A percentile compares a stretch with the other conserved stretches of the same genome.
Evolutionary conservation across 2,329 filamentous ascomycete species (phyloP).

Genomic region (Diaporthe sp.): DNA sequence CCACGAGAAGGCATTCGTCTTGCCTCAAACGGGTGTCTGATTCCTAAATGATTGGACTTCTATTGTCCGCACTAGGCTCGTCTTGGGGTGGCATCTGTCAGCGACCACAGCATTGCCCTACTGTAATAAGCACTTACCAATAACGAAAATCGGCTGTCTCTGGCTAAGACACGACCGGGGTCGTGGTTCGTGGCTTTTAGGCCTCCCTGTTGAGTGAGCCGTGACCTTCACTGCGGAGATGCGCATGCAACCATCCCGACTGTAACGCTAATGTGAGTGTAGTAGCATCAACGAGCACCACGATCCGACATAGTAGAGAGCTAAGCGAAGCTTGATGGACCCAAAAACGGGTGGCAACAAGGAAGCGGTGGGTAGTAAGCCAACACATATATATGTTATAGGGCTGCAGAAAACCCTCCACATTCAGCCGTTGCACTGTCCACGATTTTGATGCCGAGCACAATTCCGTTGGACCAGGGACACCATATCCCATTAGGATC

Average conservation of each 20-base stretch:
- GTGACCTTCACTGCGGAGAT: not conserved
- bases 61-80: not conserved
- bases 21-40: not conserved
- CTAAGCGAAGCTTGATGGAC: not conserved
- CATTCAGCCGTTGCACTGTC: accelerated
- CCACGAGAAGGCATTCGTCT: not conserved
- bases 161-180: not conserved
- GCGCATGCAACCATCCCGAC: not conserved
- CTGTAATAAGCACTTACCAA: not conserved
- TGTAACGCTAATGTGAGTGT: not conserved
- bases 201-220: not conserved
- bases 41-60: not conserved
- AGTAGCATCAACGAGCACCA: not conserved
- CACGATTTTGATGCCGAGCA: not conserved
- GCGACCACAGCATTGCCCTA: not conserved
- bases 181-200: not conserved
- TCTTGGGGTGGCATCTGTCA: constrained; percentile 1
- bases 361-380: not conserved
- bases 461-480: too few species aligned
- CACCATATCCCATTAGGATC: accelerated
- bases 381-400: not conserved
- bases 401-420: not conserved
- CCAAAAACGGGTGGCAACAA: not conserved
- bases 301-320: not conserved
- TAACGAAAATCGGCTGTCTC: not conserved